Percentiles rank a stretch among this genome's conserved stretches.
phyloP scores from a whole-genome alignment of 805 yeast genomes.

The Monosporozyma yasuniensis region DNA sequence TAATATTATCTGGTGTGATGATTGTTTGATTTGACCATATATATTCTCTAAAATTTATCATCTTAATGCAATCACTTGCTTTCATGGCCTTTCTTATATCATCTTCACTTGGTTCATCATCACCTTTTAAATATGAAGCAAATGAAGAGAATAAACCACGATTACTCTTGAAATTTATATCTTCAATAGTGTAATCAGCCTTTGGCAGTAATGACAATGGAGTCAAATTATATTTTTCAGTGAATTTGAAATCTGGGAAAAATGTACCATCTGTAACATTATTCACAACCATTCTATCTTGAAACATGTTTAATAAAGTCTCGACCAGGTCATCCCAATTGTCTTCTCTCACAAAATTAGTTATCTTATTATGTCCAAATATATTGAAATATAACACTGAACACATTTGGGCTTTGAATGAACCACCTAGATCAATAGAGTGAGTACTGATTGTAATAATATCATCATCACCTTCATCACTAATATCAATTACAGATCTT shows the following conservation, averaged over 20 bases:
- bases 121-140: constrained; percentile 88
- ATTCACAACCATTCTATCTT: constrained; percentile 4
- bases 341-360: constrained; percentile 28
- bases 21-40: constrained; percentile 40
- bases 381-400: constrained; percentile 78
- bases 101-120: constrained; percentile 89
- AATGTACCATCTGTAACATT: neutral
- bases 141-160: constrained; percentile 85
- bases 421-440: constrained; percentile 80
- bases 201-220: neutral
- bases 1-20: constrained; percentile 22
- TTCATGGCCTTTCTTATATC: constrained; percentile 80
- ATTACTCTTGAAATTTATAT: constrained; percentile 30
- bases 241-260: neutral
- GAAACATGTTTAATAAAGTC: constrained; percentile 55
- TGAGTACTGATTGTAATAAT: constrained; percentile 68
- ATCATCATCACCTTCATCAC: constrained; percentile 45
- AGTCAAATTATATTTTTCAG: neutral
- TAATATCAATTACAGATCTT: constrained; percentile 24
- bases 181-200: neutral
- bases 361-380: constrained; percentile 46
- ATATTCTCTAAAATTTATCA: constrained; percentile 51
- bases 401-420: constrained; percentile 85
- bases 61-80: constrained; percentile 72
- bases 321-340: constrained; percentile 57